Percentiles rank a stretch among this genome's conserved stretches.
Conservation (phyloP, 2,329 filamentous ascomycete species). For the Aureobasidium sp. region DNA sequence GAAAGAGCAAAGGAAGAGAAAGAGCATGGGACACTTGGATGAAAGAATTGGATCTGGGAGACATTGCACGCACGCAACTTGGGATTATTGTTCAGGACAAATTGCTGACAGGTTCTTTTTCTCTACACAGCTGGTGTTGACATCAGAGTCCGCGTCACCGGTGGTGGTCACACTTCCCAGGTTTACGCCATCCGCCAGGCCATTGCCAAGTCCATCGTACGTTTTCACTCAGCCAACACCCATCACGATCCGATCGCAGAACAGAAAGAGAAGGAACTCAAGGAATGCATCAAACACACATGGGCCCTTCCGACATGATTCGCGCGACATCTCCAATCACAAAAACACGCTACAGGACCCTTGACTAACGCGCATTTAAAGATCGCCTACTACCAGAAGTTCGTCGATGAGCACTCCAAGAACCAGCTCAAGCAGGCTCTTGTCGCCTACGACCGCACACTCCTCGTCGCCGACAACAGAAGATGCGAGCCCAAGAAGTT, state of each 20-base stretch:
- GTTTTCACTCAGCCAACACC: slow-evolving; percentile 16
- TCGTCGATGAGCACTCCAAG: slow-evolving; percentile 99
- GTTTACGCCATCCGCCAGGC: slow-evolving; percentile 98
- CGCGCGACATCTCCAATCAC: neutral
- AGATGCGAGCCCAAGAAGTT: slow-evolving; percentile 99
- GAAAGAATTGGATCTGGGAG: neutral
- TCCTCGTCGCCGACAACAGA: slow-evolving; percentile 98
- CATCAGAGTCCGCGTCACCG: slow-evolving; percentile 91
- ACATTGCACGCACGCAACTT: neutral
- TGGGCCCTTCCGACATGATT: neutral
- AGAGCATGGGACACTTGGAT: neutral
- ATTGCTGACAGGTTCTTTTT: slow-evolving; percentile 8
- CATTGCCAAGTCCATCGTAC: slow-evolving; percentile 85
- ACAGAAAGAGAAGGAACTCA: neutral
- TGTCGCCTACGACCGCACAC: slow-evolving; percentile 90
- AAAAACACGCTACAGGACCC: neutral
- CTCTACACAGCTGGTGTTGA: slow-evolving; percentile 63
- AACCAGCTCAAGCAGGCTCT: slow-evolving; percentile 98
- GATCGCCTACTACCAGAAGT: slow-evolving; percentile 99
- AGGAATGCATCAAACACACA: neutral
- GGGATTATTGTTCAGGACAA: neutral
- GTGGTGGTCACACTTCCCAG: slow-evolving; percentile 96
- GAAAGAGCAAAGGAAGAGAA: neutral
- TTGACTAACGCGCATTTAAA: slow-evolving; percentile 16
- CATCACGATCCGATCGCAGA: neutral